Evolutionary conservation across 2,329 filamentous ascomycete species (phyloP).

Genomic region (Coniella lustricola): DNA sequence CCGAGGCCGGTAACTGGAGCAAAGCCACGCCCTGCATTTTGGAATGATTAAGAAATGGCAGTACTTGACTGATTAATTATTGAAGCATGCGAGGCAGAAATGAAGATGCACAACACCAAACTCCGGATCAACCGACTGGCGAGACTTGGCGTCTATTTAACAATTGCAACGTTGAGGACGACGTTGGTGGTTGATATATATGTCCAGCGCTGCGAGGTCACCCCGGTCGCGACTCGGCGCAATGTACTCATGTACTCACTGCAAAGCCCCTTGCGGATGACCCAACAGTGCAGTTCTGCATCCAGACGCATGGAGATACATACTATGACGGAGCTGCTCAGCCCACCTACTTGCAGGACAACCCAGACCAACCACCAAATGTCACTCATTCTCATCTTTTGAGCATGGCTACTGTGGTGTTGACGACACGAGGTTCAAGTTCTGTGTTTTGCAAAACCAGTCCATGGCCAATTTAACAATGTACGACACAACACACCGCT

Average conservation of each 20-base stretch:
- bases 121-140: not conserved
- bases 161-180: constrained; percentile 3
- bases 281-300: constrained; percentile 11
- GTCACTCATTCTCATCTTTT: too few species aligned
- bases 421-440: too few species aligned
- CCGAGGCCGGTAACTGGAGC: constrained; percentile 13
- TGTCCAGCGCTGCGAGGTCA: constrained; percentile 6
- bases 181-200: constrained; percentile 15
- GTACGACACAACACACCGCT: too few species aligned
- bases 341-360: constrained; percentile 7
- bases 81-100: not conserved
- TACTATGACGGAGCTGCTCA: constrained; percentile 12
- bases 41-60: not conserved
- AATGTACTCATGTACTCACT: not conserved
- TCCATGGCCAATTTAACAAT: too few species aligned
- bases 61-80: not conserved
- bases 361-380: not conserved
- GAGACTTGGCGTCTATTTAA: constrained; percentile 8
- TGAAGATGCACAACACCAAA: not conserved
- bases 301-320: constrained; percentile 7
- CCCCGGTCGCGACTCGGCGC: constrained; percentile 11
- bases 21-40: constrained; percentile 13
- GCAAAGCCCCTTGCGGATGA: constrained; percentile 11
- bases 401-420: too few species aligned
- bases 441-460: too few species aligned